Conservation (phyloP, 805 yeast genomes). For the Yarrowia phangngaensis region DNA sequence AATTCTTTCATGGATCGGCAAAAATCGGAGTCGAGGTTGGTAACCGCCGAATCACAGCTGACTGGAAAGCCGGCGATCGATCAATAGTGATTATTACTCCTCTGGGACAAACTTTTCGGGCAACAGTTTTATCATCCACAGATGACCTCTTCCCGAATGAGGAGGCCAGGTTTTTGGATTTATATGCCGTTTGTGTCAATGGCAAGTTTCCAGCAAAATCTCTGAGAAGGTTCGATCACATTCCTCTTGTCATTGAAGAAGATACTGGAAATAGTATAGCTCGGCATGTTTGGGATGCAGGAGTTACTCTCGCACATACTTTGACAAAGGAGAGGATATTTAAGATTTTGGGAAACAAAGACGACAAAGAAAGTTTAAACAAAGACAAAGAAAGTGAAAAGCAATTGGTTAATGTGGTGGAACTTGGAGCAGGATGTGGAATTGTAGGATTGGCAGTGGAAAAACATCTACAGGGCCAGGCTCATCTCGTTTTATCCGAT, state of each 20-base stretch:
- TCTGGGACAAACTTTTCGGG: neutral
- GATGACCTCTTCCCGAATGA: neutral
- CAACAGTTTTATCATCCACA: neutral
- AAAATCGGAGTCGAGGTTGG: conserved; percentile 16
- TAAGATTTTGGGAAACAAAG: neutral
- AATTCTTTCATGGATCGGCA: conserved; percentile 40
- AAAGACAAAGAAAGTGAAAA: too few species aligned
- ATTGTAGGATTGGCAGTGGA: conserved; percentile 40
- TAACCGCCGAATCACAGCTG: neutral
- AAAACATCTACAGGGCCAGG: conserved; percentile 30
- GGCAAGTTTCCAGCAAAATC: conserved; percentile 4
- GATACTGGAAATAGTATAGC: conserved; percentile 45
- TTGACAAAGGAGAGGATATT: conserved; percentile 8
- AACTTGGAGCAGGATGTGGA: conserved; percentile 47
- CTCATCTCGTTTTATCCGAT: conserved; percentile 40
- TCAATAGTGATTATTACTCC: neutral
- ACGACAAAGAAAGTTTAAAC: too few species aligned
- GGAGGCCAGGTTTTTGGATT: conserved; percentile 1
- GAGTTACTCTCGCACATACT: conserved; percentile 32
- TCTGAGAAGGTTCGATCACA: conserved; percentile 4
- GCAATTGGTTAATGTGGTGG: conserved; percentile 32
- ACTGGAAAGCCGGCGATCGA: conserved; percentile 2
- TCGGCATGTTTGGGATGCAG: conserved; percentile 47
- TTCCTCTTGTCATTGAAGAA: conserved; percentile 35
- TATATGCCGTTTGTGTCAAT: neutral